Percentiles rank a stretch among this genome's conserved stretches.
Conservation (phyloP, 73 alveolate species). For the Paramecium biaurelia region DNA sequence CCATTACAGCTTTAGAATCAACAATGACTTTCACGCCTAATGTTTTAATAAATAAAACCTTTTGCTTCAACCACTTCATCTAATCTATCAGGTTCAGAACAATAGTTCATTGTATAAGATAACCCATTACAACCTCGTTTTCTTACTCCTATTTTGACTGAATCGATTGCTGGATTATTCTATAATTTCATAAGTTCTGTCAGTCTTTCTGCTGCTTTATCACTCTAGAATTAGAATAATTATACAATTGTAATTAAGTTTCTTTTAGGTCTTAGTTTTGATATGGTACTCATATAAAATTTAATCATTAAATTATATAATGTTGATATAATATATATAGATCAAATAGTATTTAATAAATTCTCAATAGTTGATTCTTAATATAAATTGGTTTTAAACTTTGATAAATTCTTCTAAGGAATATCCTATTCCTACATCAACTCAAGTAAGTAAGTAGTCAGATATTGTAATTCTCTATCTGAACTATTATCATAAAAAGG, state of each 20-base stretch:
- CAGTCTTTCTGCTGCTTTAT: conserved; percentile 64
- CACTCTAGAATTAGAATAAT: conserved; percentile 14
- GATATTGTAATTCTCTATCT: conserved; percentile 82
- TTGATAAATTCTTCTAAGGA: not conserved
- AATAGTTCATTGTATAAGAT: conserved; percentile 80
- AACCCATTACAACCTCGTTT: conserved; percentile 88
- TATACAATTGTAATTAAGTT: not conserved
- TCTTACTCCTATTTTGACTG: conserved; percentile 81
- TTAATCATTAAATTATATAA: not conserved
- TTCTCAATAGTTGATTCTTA: conserved; percentile 6
- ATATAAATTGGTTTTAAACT: not conserved
- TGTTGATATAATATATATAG: not conserved
- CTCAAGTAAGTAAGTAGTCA: conserved; percentile 69
- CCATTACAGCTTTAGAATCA: conserved; percentile 83
- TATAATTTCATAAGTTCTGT: conserved; percentile 8
- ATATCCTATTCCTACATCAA: not conserved
- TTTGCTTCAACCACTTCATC: conserved; percentile 82
- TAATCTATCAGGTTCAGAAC: conserved; percentile 63
- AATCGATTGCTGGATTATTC: conserved; percentile 52
- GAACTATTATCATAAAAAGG: conserved; percentile 76
- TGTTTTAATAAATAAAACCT: not conserved
- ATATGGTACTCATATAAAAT: not conserved
- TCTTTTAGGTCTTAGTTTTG: not conserved
- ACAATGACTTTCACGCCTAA: conserved; percentile 78
- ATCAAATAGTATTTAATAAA: not conserved